phyloP scores from a whole-genome alignment of 179 eudicot species.

The Corrigiola litoralis region DNA sequence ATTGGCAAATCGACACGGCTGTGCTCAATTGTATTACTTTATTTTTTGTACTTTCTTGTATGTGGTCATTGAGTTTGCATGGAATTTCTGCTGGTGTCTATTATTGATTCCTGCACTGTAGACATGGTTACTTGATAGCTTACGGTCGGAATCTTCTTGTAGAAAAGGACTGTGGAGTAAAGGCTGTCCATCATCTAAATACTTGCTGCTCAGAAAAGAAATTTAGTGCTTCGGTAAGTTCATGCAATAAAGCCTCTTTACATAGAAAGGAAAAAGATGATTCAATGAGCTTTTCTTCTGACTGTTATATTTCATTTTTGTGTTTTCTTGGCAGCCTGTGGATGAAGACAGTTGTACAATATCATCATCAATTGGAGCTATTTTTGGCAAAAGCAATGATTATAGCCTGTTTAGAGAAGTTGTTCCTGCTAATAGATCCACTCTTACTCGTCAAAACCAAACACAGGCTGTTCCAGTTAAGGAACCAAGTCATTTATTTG shows the following conservation, averaged over 20 bases:
- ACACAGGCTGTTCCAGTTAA: slow-evolving; percentile 27
- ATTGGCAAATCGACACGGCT: too few species aligned
- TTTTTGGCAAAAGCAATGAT: slow-evolving; percentile 26
- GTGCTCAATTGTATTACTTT: too few species aligned
- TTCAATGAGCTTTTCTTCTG: not conserved
- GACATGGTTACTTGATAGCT: slow-evolving; percentile 14
- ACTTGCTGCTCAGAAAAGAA: slow-evolving; percentile 36
- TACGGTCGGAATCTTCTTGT: slow-evolving; percentile 20
- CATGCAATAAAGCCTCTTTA: not conserved
- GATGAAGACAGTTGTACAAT: slow-evolving; percentile 30
- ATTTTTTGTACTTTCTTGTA: not conserved
- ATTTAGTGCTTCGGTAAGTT: slow-evolving; percentile 39
- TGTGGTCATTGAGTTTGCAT: not conserved
- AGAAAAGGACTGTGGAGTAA: slow-evolving; percentile 36
- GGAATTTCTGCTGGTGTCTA: not conserved
- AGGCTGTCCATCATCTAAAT: slow-evolving; percentile 24
- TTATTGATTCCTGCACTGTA: slow-evolving; percentile 5
- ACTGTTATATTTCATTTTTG: slow-evolving; percentile 9
- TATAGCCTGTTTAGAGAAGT: slow-evolving; percentile 33
- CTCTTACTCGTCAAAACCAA: slow-evolving; percentile 33
- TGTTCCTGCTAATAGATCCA: slow-evolving; percentile 81
- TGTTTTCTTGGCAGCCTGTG: slow-evolving; percentile 35
- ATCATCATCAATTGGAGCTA: slow-evolving; percentile 30
- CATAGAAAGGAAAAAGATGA: not conserved
- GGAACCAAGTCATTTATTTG: slow-evolving; percentile 25